A percentile compares a stretch with the other conserved stretches of the same genome.
Evolutionary conservation across 495 filamentous ascomycete genomes (phyloP).

Genomic region (Penicillium longicatenatum): DNA sequence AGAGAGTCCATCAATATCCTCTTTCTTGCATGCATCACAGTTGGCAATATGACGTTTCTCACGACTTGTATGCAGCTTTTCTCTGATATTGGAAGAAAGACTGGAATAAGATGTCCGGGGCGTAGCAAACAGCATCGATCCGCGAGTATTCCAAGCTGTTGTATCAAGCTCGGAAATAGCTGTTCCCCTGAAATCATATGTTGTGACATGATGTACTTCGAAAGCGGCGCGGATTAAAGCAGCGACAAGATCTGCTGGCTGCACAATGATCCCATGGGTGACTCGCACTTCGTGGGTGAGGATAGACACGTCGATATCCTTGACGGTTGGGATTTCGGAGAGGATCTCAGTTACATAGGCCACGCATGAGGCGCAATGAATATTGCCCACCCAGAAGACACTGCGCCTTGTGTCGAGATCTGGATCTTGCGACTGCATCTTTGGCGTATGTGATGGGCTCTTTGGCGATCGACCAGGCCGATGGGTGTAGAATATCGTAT

Average conservation of each 20-base stretch:
- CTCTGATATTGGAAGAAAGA: slow-evolving; percentile 29
- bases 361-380: slow-evolving; percentile 57
- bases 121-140: slow-evolving; percentile 25
- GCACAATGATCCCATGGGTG: slow-evolving; percentile 32
- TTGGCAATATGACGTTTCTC: slow-evolving; percentile 44
- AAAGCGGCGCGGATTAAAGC: slow-evolving; percentile 52
- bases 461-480: slow-evolving; percentile 3
- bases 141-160: slow-evolving; percentile 32
- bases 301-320: slow-evolving; percentile 46
- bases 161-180: slow-evolving; percentile 39
- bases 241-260: slow-evolving; percentile 36
- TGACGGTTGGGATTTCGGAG: slow-evolving; percentile 33
- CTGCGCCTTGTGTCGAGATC: slow-evolving; percentile 25
- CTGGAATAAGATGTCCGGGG: slow-evolving; percentile 27
- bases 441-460: slow-evolving; percentile 9
- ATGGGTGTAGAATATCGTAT: neutral
- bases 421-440: slow-evolving; percentile 12
- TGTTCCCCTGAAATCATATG: slow-evolving; percentile 33
- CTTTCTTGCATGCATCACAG: slow-evolving; percentile 52
- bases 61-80: slow-evolving; percentile 21
- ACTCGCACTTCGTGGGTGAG: slow-evolving; percentile 48
- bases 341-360: slow-evolving; percentile 49
- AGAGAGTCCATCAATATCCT: slow-evolving; percentile 24
- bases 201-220: slow-evolving; percentile 50
- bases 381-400: slow-evolving; percentile 50